Percentiles rank a stretch among this genome's conserved stretches.
phyloP scores from a whole-genome alignment of 2,329 filamentous ascomycete genomes.

The Neurospora sp. region DNA sequence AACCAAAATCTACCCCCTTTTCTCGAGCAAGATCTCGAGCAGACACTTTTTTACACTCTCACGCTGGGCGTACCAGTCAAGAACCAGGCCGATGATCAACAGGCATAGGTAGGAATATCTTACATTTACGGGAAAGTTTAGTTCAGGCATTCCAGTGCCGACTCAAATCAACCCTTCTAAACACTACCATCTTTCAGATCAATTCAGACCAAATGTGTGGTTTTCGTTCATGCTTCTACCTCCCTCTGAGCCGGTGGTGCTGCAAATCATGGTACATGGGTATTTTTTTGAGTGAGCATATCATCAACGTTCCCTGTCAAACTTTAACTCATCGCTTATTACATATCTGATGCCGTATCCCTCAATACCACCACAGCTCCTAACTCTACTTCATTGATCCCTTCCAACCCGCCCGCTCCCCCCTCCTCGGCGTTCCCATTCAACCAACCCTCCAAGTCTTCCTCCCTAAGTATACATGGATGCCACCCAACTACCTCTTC shows the following conservation, averaged over 20 bases:
- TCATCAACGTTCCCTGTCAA: not conserved
- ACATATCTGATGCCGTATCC: not conserved
- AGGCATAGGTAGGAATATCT: not conserved
- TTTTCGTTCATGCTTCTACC: not conserved
- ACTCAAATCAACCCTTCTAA: not conserved
- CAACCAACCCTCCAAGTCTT: not conserved
- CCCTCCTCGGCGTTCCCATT: not conserved
- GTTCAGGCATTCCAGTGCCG: not conserved
- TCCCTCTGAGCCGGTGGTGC: not conserved
- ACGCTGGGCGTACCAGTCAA: not conserved
- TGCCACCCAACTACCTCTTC: slow-evolving; percentile 5
- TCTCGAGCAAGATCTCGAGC: slow-evolving; percentile 7
- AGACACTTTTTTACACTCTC: not conserved
- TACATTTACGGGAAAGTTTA: not conserved
- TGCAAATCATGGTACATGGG: not conserved
- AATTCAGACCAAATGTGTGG: not conserved
- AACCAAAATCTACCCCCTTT: slow-evolving; percentile 31
- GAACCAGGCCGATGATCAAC: not conserved
- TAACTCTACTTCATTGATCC: not conserved
- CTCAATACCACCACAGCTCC: not conserved
- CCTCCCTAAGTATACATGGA: not conserved
- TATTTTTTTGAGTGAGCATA: not conserved
- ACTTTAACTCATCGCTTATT: not conserved
- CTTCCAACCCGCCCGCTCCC: not conserved
- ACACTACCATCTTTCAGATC: not conserved